Percentiles rank a stretch among this genome's conserved stretches.
Evolutionary conservation across 108 stramenopile genomes (phyloP).

Genomic region (Nitzschia palea): DNA sequence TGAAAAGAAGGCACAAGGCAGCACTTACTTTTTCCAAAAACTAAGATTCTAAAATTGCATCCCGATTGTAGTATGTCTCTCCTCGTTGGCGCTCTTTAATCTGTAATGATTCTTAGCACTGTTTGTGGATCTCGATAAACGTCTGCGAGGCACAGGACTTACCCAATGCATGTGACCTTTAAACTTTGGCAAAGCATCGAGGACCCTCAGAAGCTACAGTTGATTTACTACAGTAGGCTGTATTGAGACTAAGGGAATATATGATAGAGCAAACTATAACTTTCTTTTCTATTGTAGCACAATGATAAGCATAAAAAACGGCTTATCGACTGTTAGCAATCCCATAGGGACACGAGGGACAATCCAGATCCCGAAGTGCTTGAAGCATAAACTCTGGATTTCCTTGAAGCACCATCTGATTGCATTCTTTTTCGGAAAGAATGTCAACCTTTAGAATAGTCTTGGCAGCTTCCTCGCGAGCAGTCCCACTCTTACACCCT

Average conservation of each 20-base stretch:
- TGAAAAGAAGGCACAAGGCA: conserved; percentile 96
- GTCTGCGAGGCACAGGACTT: too few species aligned
- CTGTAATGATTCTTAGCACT: not conserved
- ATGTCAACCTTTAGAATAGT: conserved; percentile 18
- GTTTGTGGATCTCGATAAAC: not conserved
- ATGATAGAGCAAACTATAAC: too few species aligned
- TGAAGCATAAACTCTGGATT: conserved; percentile 59
- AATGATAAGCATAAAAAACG: too few species aligned
- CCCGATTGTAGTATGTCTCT: too few species aligned
- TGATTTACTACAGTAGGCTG: too few species aligned
- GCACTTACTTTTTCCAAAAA: conserved; percentile 95
- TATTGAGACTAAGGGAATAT: too few species aligned
- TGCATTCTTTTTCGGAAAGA: conserved; percentile 47
- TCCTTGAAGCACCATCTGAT: conserved; percentile 45
- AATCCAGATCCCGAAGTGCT: conserved; percentile 54
- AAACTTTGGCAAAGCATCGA: too few species aligned
- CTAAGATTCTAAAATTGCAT: conserved; percentile 97
- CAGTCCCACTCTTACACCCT: conserved; percentile 49
- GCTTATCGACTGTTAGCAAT: conserved; percentile 27
- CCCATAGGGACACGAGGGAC: conserved; percentile 64
- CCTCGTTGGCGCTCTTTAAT: not conserved
- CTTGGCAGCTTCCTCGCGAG: conserved; percentile 44
- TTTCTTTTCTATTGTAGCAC: too few species aligned
- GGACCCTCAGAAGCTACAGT: too few species aligned
- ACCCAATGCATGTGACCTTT: too few species aligned